phyloP scores from a whole-genome alignment of 495 filamentous ascomycete genomes.

The Podospora conica region DNA sequence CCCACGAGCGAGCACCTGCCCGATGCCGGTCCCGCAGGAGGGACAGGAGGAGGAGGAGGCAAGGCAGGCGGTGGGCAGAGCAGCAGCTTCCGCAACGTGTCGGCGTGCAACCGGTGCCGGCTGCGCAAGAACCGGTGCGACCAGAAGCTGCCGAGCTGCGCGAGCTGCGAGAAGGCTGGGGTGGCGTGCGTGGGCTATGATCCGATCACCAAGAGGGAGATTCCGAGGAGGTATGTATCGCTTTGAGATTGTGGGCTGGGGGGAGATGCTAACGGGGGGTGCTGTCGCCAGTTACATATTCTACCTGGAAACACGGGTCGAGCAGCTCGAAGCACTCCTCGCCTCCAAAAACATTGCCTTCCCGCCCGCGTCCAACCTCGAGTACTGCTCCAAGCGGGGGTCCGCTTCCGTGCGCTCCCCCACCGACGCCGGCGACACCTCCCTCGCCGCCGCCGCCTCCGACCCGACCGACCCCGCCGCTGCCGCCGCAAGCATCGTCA shows the following conservation, averaged over 20 bases:
- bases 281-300: conserved; percentile 68
- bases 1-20: conserved; percentile 32
- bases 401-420: conserved; percentile 36
- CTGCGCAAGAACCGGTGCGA: conserved; percentile 93
- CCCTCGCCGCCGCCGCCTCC: conserved; percentile 13
- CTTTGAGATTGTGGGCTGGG: background rate
- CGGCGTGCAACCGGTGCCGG: conserved; percentile 88
- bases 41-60: conserved; percentile 10
- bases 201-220: conserved; percentile 90
- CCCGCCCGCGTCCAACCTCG: conserved; percentile 69
- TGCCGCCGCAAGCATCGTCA: conserved; percentile 22
- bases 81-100: conserved; percentile 80
- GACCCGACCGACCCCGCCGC: conserved; percentile 23
- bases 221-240: conserved; percentile 62
- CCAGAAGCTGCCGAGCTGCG: conserved; percentile 82
- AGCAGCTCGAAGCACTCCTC: conserved; percentile 76
- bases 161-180: conserved; percentile 82
- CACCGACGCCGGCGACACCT: conserved; percentile 28
- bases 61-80: conserved; percentile 41
- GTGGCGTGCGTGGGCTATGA: conserved; percentile 92
- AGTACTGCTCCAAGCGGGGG: conserved; percentile 55
- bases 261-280: background rate
- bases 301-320: conserved; percentile 81
- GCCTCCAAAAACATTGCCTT: conserved; percentile 63
- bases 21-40: conserved; percentile 5